phyloP scores from a whole-genome alignment of 2,329 filamentous ascomycete genomes.

The Hymenoscyphus linearis region DNA sequence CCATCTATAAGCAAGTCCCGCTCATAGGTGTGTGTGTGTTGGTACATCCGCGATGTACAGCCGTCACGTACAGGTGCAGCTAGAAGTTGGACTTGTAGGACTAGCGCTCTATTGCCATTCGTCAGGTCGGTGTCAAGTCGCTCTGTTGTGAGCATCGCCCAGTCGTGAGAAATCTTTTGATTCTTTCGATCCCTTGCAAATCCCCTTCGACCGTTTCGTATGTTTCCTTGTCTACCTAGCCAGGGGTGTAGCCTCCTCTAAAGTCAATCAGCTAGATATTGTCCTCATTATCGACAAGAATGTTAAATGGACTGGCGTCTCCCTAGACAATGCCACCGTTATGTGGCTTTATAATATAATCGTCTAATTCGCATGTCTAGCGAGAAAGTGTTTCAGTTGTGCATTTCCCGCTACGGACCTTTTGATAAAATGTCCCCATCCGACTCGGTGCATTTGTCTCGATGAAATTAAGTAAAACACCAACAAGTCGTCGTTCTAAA shows the following conservation, averaged over 20 bases:
- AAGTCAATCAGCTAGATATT: conserved; percentile 13
- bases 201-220: conserved; percentile 15
- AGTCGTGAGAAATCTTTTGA: background rate
- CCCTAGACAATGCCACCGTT: background rate
- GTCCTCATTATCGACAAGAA: background rate
- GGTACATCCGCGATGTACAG: no score
- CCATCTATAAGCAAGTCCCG: no score
- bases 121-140: no score
- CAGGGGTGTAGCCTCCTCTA: conserved; percentile 13
- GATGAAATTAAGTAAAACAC: background rate
- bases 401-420: background rate
- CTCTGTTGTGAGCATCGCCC: no score
- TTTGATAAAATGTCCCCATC: background rate
- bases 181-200: conserved; percentile 3
- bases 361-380: background rate
- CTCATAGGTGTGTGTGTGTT: no score
- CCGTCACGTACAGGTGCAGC: no score
- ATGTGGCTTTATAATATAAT: background rate
- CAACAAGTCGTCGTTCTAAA: background rate
- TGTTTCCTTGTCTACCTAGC: conserved; percentile 12
- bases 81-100: no score
- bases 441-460: background rate
- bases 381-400: background rate
- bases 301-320: background rate
- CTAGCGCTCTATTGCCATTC: no score